These are phyloP conservation scores for Aspergillus alliaceus DNA, from an alignment of 2,329 filamentous ascomycete species.

Conservation along the genomic window DNA sequence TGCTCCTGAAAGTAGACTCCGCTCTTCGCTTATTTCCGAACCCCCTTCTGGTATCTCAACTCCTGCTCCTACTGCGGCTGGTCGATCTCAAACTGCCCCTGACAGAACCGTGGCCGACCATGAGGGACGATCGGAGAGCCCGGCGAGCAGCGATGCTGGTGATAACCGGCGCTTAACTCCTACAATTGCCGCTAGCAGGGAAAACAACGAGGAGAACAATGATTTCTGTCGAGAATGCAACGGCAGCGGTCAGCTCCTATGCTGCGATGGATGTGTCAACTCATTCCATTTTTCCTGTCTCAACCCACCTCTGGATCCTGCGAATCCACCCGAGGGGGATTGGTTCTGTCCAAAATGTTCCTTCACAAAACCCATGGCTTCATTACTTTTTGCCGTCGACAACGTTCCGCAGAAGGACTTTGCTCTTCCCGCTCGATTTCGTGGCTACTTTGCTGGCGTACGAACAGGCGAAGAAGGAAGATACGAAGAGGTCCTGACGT, in stretches of 20 bases:
- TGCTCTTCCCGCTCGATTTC: slow-evolving; percentile 67
- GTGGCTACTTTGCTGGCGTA: slow-evolving; percentile 78
- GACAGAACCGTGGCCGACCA: not conserved
- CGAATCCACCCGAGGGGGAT: slow-evolving; percentile 64
- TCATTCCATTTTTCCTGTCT: slow-evolving; percentile 90
- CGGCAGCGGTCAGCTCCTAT: slow-evolving; percentile 80
- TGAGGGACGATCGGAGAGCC: slow-evolving; percentile 17
- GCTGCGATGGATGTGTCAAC: slow-evolving; percentile 87
- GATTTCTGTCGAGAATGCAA: slow-evolving; percentile 87
- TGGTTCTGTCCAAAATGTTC: slow-evolving; percentile 75
- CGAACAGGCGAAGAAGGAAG: slow-evolving; percentile 73
- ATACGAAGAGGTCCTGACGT: slow-evolving; percentile 68
- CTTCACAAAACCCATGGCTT: slow-evolving; percentile 60
- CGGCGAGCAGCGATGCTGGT: slow-evolving; percentile 24
- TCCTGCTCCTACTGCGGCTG: not conserved
- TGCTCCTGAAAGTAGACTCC: slow-evolving; percentile 26
- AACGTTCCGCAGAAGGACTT: slow-evolving; percentile 72
- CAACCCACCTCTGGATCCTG: slow-evolving; percentile 71
- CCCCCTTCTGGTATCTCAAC: slow-evolving; percentile 14
- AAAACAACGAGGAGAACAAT: slow-evolving; percentile 65
- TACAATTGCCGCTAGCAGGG: slow-evolving; percentile 6
- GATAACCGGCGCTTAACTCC: slow-evolving; percentile 24
- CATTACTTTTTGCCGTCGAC: slow-evolving; percentile 65
- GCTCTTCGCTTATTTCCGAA: slow-evolving; percentile 21
- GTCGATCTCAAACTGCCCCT: not conserved